Conservation (phyloP, 352 stramenopile genomes). For the Pythium coloratum region DNA sequence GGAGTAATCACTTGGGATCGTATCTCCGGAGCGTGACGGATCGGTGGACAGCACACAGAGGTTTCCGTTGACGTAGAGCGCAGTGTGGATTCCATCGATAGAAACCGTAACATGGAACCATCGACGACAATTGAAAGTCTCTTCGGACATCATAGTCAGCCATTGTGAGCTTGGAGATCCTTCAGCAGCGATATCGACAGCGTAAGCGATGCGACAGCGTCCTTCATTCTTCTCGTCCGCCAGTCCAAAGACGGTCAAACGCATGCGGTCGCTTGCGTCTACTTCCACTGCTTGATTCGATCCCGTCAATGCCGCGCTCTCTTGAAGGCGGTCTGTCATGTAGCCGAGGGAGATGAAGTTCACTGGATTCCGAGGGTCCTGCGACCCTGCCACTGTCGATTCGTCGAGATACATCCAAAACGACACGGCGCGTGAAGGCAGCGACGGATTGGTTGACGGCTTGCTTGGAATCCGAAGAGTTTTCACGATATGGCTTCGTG, state of each 20-base stretch:
- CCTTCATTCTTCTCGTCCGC: background rate
- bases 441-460: background rate
- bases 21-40: background rate
- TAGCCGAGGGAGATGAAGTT: background rate
- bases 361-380: too few species aligned
- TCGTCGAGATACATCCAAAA: slow-evolving; percentile 1
- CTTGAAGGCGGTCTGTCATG: background rate
- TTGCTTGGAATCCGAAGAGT: background rate
- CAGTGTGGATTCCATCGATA: background rate
- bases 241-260: background rate
- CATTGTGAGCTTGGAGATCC: background rate
- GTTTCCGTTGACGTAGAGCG: slow-evolving; percentile 9
- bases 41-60: background rate
- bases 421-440: background rate
- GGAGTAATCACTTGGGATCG: background rate
- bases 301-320: background rate
- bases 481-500: slow-evolving; percentile 15
- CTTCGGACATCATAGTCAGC: background rate
- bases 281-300: slow-evolving; percentile 1
- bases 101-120: slow-evolving; percentile 10
- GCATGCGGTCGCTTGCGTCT: background rate
- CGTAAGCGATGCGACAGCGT: background rate
- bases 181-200: background rate
- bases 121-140: background rate
- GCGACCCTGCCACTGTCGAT: background rate